These are phyloP conservation scores for Zasmidium citrigriseum DNA, from an alignment of 2,329 filamentous ascomycete species.

Conservation along the genomic window DNA sequence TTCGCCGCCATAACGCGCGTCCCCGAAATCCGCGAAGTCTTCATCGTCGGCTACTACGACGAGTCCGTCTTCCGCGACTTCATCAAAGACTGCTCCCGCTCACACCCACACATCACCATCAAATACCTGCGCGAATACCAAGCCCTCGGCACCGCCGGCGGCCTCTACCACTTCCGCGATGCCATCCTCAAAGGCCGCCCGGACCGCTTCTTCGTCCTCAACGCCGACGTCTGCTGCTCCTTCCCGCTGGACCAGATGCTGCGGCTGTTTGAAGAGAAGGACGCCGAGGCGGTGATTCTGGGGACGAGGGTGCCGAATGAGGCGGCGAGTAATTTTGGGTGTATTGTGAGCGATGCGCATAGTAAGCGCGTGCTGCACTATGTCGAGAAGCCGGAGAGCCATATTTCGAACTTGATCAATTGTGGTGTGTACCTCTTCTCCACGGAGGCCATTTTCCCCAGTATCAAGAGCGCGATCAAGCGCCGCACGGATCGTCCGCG, in stretches of 20 bases:
- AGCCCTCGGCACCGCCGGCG: constrained; percentile 90
- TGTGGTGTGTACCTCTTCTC: constrained; percentile 98
- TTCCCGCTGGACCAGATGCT: constrained; percentile 97
- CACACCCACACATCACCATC: constrained; percentile 85
- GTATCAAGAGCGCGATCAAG: constrained; percentile 92
- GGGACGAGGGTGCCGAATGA: constrained; percentile 90
- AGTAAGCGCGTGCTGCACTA: constrained; percentile 96
- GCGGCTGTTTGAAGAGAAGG: constrained; percentile 87
- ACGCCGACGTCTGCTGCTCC: constrained; percentile 97
- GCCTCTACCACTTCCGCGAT: constrained; percentile 98
- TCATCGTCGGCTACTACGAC: constrained; percentile 98
- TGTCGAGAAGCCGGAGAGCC: constrained; percentile 96
- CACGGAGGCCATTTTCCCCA: constrained; percentile 93
- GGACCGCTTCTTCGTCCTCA: constrained; percentile 94
- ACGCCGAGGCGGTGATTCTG: constrained; percentile 94
- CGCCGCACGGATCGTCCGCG: constrained; percentile 88
- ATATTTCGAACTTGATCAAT: constrained; percentile 98
- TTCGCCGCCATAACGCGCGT: constrained; percentile 89
- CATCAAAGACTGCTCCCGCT: constrained; percentile 84
- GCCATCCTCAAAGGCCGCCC: constrained; percentile 94
- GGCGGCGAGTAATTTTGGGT: constrained; percentile 92
- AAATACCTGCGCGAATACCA: constrained; percentile 98
- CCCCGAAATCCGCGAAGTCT: constrained; percentile 90
- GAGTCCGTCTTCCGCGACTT: constrained; percentile 96
- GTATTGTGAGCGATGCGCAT: constrained; percentile 92